Base-by-base conservation (phyloP, 305 asterid species). In the Andrographis paniculata region DNA sequence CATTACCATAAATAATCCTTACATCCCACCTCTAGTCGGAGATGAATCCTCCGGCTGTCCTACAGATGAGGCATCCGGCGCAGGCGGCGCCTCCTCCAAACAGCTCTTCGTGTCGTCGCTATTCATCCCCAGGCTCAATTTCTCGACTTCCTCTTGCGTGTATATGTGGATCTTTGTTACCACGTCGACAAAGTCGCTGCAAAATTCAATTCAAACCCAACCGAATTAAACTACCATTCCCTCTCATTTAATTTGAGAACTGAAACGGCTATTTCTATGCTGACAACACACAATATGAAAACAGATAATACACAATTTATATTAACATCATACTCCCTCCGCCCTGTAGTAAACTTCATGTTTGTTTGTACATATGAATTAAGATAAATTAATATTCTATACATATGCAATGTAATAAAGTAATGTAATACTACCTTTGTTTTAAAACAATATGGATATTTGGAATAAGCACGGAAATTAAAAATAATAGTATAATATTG, bases 21-120 rank as follows among this genome's bases (percentile, higher is more conserved):
- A 80, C 56, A 72, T 69, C 66, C 74, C 61, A 63, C 46, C 58
- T 61, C 64, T 12, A 3, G 75, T 73, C 7, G 83, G 79, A 21
- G 72, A 61, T 20, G 81, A 74, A 50, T 73, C 60, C 57, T 72
- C 93, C 2, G 88, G 71, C 56, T 67, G 76, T 50, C 87, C 82
- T 17, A 85, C 87, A 21, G 94, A 88, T 0, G 93, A 84, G 24
- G 58, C 82, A 38, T 85, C 95, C 0, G 56, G 57, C 13, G 44
- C 63, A 0, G 75, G 61, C 2, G 80, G 83, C 7, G 85, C 93
- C 74, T 86, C 96, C 48, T 83, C 98, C 80, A 86, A 56, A 58
- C 96, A 86, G 74, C 98, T 91, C 48, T 78, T 84, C 28, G 94
- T 77, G 75, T 91, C 98, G 13, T 91, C 98, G 5, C 87, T 76